phyloP scores from a whole-genome alignment of 2,329 filamentous ascomycete species.

The Diaporthe citriasiana region DNA sequence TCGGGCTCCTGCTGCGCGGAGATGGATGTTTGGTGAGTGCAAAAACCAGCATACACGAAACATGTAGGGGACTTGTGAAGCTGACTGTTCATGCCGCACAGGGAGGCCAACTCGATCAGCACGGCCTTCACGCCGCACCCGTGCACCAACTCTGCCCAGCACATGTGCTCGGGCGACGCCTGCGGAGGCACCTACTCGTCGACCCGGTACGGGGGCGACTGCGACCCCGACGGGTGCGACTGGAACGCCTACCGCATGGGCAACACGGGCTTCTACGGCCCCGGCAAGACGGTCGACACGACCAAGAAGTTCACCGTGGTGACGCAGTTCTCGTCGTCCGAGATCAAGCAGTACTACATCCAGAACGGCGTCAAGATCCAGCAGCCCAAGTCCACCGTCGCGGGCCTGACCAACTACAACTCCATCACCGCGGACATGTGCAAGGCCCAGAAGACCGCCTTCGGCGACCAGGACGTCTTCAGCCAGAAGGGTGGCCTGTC shows the following conservation, averaged over 20 bases:
- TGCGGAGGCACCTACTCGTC: slow-evolving; percentile 65
- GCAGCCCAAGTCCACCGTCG: slow-evolving; percentile 56
- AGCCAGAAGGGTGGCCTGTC: slow-evolving; percentile 65
- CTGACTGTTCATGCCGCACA: no score
- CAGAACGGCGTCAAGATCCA: slow-evolving; percentile 70
- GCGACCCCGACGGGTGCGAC: slow-evolving; percentile 76
- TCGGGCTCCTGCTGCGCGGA: slow-evolving; percentile 69
- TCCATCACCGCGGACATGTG: slow-evolving; percentile 68
- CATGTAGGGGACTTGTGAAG: no score
- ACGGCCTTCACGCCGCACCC: slow-evolving; percentile 72
- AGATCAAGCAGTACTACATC: slow-evolving; percentile 73
- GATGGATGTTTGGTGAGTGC: slow-evolving; percentile 66
- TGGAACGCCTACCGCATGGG: slow-evolving; percentile 76
- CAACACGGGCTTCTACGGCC: slow-evolving; percentile 71
- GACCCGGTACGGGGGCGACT: slow-evolving; percentile 69
- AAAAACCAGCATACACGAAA: no score
- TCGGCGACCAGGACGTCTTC: slow-evolving; percentile 67
- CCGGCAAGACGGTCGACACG: slow-evolving; percentile 70
- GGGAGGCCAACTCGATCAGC: slow-evolving; percentile 74
- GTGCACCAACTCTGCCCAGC: slow-evolving; percentile 61
- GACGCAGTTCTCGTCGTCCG: slow-evolving; percentile 70
- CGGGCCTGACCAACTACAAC: slow-evolving; percentile 49
- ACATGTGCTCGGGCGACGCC: slow-evolving; percentile 56
- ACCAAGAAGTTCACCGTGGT: slow-evolving; percentile 71
- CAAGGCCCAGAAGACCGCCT: slow-evolving; percentile 65